Conservation (phyloP, 2,329 filamentous ascomycete genomes). For the Beauveria scarabaeidicola region DNA sequence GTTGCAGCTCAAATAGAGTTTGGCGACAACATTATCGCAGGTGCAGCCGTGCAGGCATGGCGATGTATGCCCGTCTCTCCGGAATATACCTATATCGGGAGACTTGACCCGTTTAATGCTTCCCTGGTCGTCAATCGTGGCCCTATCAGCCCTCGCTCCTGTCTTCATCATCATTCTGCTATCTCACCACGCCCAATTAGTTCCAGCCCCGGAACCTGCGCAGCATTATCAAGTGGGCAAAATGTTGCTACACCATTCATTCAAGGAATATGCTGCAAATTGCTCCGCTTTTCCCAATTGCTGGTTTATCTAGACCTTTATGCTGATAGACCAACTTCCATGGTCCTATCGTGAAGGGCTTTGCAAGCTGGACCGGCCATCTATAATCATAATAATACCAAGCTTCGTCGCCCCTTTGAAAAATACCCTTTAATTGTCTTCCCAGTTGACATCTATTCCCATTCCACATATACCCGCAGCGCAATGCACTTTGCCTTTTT, state of each 20-base stretch:
- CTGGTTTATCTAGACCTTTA: background rate
- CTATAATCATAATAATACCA: background rate
- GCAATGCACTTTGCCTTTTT: conserved; percentile 1
- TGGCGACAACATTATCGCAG: background rate
- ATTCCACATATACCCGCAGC: background rate
- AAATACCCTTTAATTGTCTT: no score
- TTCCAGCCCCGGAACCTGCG: background rate
- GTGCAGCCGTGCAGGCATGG: background rate
- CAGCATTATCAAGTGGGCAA: background rate
- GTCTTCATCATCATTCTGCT: background rate
- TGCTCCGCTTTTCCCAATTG: background rate
- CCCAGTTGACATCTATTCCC: background rate
- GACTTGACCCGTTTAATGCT: background rate
- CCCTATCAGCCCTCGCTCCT: background rate
- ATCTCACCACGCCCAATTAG: background rate
- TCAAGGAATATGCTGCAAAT: background rate
- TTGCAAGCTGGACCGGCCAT: background rate
- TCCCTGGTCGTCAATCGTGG: background rate
- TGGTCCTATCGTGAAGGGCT: background rate
- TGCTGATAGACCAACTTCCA: background rate
- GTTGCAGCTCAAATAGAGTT: background rate
- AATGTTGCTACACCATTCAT: background rate
- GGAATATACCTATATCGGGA: background rate
- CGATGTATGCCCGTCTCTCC: background rate
- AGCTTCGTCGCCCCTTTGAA: background rate